Evolutionary conservation across 179 eudicot species (phyloP).

Genomic region (Camellia oleifera): DNA sequence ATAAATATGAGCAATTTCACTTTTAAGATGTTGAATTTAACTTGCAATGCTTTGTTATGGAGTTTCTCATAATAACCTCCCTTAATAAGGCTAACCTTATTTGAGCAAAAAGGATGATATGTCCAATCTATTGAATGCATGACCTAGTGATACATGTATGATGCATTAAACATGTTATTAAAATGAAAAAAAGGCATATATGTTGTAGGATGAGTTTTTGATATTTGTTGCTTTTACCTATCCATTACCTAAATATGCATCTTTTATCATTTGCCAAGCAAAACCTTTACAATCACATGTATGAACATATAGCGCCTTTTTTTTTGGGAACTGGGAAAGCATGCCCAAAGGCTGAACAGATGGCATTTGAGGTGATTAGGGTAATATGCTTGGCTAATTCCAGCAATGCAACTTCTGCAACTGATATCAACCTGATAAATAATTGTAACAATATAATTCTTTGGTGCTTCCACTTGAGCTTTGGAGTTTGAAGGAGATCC

Average conservation of each 20-base stretch:
- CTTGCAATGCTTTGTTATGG: background rate
- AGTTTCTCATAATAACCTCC: background rate
- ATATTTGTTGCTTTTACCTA: background rate
- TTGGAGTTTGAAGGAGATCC: background rate
- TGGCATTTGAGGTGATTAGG: background rate
- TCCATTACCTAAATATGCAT: background rate
- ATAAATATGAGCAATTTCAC: background rate
- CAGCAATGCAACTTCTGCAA: background rate
- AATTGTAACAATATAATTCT: background rate
- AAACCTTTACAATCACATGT: background rate
- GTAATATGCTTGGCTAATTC: background rate
- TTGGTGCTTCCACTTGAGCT: background rate
- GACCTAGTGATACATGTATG: background rate
- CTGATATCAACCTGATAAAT: background rate
- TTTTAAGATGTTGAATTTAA: background rate
- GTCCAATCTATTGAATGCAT: background rate
- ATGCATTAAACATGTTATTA: background rate
- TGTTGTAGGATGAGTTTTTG: background rate
- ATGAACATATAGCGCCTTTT: background rate
- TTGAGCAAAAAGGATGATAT: background rate
- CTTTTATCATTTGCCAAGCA: background rate
- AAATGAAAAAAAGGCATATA: background rate
- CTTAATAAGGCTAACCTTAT: background rate
- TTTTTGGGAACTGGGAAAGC: background rate
- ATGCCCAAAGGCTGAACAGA: constrained; percentile 6